These are phyloP conservation scores for Dipsacomyces acuminosporus DNA, from an alignment of 371 early-diverging fungal species.

Conservation along the genomic window DNA sequence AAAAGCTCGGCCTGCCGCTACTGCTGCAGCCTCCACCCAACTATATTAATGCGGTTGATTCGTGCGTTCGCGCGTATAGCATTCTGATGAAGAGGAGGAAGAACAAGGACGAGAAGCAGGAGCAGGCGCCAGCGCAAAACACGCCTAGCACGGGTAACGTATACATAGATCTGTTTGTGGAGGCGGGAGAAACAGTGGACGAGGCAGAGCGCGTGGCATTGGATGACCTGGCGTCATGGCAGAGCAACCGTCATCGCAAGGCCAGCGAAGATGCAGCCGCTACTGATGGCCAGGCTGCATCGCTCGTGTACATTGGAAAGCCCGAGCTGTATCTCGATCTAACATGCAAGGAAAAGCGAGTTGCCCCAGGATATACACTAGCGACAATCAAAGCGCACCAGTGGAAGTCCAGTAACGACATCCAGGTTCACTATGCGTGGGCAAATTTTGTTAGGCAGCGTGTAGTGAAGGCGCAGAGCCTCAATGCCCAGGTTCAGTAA, in stretches of 20 bases:
- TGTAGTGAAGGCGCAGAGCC: slow-evolving; percentile 28
- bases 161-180: slow-evolving; percentile 19
- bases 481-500: slow-evolving; percentile 3
- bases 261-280: slow-evolving; percentile 4
- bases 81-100: slow-evolving; percentile 5
- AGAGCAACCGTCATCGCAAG: not conserved
- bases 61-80: slow-evolving; percentile 11
- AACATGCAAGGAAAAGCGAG: slow-evolving; percentile 66
- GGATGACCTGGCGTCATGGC: slow-evolving; percentile 20
- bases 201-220: slow-evolving; percentile 29
- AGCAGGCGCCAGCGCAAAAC: not conserved
- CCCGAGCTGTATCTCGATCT: slow-evolving; percentile 69
- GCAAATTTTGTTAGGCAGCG: slow-evolving; percentile 39
- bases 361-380: slow-evolving; percentile 71
- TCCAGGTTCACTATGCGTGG: slow-evolving; percentile 62
- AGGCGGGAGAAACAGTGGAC: slow-evolving; percentile 26
- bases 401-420: slow-evolving; percentile 79
- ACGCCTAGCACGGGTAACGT: slow-evolving; percentile 5
- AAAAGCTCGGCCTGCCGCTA: slow-evolving; percentile 57
- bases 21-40: slow-evolving; percentile 41
- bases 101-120: not conserved
- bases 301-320: slow-evolving; percentile 39
- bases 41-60: slow-evolving; percentile 38
- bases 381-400: slow-evolving; percentile 76
- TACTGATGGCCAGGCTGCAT: slow-evolving; percentile 1